Evolutionary conservation across 768 basidiomycete species (phyloP).

Genomic region (Tylopilus plumbeoviolaceoides): DNA sequence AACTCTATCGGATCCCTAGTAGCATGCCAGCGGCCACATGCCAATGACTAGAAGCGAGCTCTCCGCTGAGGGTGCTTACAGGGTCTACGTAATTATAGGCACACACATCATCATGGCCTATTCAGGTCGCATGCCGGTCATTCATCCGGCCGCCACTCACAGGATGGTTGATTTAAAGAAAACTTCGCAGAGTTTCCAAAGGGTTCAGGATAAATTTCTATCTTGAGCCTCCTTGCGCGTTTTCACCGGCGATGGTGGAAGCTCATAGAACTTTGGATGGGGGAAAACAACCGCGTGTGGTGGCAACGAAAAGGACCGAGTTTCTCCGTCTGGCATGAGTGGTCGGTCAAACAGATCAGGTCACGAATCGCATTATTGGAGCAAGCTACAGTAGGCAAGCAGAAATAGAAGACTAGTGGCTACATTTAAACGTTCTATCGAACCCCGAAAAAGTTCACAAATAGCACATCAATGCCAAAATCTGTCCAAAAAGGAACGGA

Average conservation of each 20-base stretch:
- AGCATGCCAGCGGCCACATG: background rate
- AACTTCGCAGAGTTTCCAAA: too few species aligned
- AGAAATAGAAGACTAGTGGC: constrained; percentile 5
- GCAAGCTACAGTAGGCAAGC: constrained; percentile 1
- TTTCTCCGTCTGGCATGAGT: background rate
- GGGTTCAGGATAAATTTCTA: background rate
- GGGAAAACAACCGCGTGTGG: background rate
- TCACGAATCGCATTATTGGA: background rate
- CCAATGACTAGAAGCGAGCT: background rate
- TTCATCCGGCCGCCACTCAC: background rate
- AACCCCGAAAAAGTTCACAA: background rate
- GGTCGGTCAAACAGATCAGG: background rate
- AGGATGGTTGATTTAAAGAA: background rate
- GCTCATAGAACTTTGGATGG: too few species aligned
- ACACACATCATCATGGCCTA: too few species aligned
- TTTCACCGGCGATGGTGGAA: background rate
- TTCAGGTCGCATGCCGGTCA: background rate
- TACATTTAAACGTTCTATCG: constrained; percentile 14
- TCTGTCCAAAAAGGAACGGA: background rate
- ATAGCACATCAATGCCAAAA: background rate
- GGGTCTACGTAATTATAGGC: too few species aligned
- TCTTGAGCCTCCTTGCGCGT: background rate
- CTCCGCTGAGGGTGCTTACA: background rate
- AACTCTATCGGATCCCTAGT: too few species aligned
- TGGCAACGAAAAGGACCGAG: background rate